Conservation (phyloP, 2,329 filamentous ascomycete genomes). For the Cadophora gregata region DNA sequence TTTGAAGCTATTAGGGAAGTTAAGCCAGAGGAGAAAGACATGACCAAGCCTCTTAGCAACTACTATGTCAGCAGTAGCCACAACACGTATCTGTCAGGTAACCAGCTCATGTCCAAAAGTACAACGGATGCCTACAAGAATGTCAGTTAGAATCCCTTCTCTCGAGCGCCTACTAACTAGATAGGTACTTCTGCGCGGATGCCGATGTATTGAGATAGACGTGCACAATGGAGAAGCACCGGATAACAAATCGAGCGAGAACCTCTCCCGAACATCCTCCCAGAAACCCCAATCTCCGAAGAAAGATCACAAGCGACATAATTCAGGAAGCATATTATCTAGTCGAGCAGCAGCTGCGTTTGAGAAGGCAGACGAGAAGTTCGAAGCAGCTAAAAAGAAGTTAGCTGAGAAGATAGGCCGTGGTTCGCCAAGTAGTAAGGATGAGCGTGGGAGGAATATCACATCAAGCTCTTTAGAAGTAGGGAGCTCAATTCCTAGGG, state of each 20-base stretch:
- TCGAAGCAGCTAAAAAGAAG: conserved; percentile 36
- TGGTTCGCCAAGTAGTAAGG: conserved; percentile 29
- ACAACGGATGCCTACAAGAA: conserved; percentile 80
- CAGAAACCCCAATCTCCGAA: conserved; percentile 40
- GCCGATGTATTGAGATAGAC: conserved; percentile 92
- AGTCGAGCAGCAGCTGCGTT: conserved; percentile 40
- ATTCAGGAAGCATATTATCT: conserved; percentile 43
- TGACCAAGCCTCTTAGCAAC: conserved; percentile 54
- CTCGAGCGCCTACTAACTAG: conserved; percentile 19
- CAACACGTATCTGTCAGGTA: conserved; percentile 89
- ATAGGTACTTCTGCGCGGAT: conserved; percentile 75
- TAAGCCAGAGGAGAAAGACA: conserved; percentile 37
- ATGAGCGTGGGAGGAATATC: conserved; percentile 29
- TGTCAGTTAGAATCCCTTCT: conserved; percentile 53
- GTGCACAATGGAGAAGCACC: conserved; percentile 79
- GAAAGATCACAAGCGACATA: conserved; percentile 51
- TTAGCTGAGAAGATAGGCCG: conserved; percentile 32
- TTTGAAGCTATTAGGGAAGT: conserved; percentile 39
- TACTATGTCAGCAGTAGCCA: conserved; percentile 96
- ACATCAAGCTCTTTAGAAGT: conserved; percentile 29
- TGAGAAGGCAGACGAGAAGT: conserved; percentile 41
- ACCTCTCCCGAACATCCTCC: conserved; percentile 22
- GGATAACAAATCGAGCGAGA: conserved; percentile 40
- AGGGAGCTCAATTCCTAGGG: conserved; percentile 37
- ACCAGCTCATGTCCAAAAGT: conserved; percentile 78